Conservation (phyloP, 2,329 filamentous ascomycete genomes). For the Leptodontidium sp. region DNA sequence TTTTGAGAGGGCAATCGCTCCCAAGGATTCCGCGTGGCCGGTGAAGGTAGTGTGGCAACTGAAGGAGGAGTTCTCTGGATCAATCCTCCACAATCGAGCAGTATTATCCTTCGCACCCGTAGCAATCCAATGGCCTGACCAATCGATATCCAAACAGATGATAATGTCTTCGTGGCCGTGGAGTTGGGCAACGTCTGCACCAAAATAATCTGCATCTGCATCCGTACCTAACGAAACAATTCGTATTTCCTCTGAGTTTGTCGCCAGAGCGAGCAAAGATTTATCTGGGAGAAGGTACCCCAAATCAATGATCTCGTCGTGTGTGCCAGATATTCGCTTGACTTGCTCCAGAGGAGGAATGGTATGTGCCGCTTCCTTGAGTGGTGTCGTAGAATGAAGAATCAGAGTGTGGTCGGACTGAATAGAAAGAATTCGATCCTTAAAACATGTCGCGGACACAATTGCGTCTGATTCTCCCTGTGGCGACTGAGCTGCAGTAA, state of each 20-base stretch:
- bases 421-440: constrained; percentile 77
- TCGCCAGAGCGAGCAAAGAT: constrained; percentile 87
- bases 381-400: constrained; percentile 67
- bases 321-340: constrained; percentile 89
- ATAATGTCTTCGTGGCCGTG: constrained; percentile 96
- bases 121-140: constrained; percentile 96
- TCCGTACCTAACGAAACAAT: constrained; percentile 73
- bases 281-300: constrained; percentile 83
- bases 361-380: constrained; percentile 48
- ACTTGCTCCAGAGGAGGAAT: constrained; percentile 53
- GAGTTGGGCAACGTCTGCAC: constrained; percentile 84
- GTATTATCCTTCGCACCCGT: constrained; percentile 98
- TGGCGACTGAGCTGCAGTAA: constrained; percentile 75
- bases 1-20: constrained; percentile 85
- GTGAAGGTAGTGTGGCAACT: constrained; percentile 84
- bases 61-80: constrained; percentile 77
- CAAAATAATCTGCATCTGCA: constrained; percentile 71
- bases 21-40: constrained; percentile 92
- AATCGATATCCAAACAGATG: constrained; percentile 92
- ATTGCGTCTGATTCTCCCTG: constrained; percentile 72
- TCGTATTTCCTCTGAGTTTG: constrained; percentile 92
- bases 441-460: constrained; percentile 73
- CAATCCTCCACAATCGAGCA: constrained; percentile 87
- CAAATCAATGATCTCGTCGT: constrained; percentile 97
- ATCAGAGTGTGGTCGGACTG: constrained; percentile 90